Evolutionary conservation across 2,329 filamentous ascomycete species (phyloP).

Genomic region (Pseudogymnoascus sp.): DNA sequence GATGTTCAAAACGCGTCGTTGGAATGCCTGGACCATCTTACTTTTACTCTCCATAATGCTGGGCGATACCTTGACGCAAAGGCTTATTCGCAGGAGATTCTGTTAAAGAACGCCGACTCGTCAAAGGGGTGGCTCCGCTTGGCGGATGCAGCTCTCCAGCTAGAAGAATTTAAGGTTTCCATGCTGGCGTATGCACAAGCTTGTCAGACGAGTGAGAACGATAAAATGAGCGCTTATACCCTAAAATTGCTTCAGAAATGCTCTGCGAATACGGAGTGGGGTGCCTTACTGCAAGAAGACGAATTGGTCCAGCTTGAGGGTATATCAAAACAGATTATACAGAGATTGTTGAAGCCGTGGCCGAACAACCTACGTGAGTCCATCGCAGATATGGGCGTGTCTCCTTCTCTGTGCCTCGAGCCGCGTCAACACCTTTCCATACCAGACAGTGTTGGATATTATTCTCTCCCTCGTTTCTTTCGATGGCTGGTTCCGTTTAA

Average conservation of each 20-base stretch:
- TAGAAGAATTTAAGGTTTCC: background rate
- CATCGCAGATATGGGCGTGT: background rate
- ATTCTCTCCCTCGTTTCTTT: constrained; percentile 16
- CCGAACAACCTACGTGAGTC: background rate
- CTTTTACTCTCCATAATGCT: constrained; percentile 11
- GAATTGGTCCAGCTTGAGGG: background rate
- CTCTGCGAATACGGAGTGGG: background rate
- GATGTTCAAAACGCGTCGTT: constrained; percentile 4
- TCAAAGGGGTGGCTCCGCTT: constrained; percentile 8
- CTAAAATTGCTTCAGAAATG: constrained; percentile 2
- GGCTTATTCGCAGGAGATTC: background rate
- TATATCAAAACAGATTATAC: background rate
- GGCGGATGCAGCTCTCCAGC: background rate
- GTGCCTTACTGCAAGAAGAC: background rate
- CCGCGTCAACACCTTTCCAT: background rate
- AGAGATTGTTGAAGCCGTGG: background rate
- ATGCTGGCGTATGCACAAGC: constrained; percentile 8
- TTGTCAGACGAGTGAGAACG: background rate
- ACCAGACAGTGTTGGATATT: background rate
- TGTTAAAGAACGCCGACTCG: constrained; percentile 1
- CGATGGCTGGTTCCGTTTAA: constrained; percentile 14
- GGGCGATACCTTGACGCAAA: background rate
- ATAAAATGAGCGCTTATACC: background rate
- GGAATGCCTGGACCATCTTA: constrained; percentile 14
- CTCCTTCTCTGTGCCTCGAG: constrained; percentile 2